phyloP scores from a whole-genome alignment of 768 basidiomycete genomes.

The Pulveroboletus sp. region DNA sequence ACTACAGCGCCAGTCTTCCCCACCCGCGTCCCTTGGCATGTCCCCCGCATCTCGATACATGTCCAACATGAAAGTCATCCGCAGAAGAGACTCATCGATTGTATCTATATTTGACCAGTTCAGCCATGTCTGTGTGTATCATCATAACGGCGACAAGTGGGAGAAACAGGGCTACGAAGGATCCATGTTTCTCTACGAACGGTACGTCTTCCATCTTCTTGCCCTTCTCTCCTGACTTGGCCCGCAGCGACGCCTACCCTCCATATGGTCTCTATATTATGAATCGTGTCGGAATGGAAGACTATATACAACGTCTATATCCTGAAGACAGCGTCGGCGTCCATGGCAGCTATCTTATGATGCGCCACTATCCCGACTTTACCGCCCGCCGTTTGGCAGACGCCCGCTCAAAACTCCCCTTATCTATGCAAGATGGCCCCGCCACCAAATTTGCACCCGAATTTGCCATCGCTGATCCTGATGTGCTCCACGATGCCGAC shows the following conservation, averaged over 20 bases:
- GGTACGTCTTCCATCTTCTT: slow-evolving; percentile 37
- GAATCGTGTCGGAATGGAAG: slow-evolving; percentile 77
- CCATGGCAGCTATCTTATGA: slow-evolving; percentile 66
- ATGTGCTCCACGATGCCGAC: slow-evolving; percentile 42
- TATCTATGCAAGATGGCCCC: slow-evolving; percentile 27
- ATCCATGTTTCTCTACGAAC: slow-evolving; percentile 87
- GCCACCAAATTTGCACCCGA: slow-evolving; percentile 49
- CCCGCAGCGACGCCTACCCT: slow-evolving; percentile 64
- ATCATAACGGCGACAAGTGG: slow-evolving; percentile 74
- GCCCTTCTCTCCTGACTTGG: background rate
- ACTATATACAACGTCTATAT: slow-evolving; percentile 70
- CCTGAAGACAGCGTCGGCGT: slow-evolving; percentile 72
- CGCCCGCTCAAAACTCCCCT: slow-evolving; percentile 26
- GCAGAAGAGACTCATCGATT: slow-evolving; percentile 77
- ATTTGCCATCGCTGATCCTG: slow-evolving; percentile 43
- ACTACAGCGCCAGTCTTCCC: slow-evolving; percentile 1
- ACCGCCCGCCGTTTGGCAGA: slow-evolving; percentile 47
- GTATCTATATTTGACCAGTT: slow-evolving; percentile 82
- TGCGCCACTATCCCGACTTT: slow-evolving; percentile 71
- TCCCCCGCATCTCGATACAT: slow-evolving; percentile 64
- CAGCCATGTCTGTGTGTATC: slow-evolving; percentile 82
- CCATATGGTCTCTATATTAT: slow-evolving; percentile 84
- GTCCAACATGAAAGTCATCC: slow-evolving; percentile 78
- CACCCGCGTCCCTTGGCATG: slow-evolving; percentile 43
- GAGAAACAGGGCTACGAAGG: slow-evolving; percentile 82